Conservation (phyloP, 2,329 filamentous ascomycete species). For the Xylariaceae sp. region DNA sequence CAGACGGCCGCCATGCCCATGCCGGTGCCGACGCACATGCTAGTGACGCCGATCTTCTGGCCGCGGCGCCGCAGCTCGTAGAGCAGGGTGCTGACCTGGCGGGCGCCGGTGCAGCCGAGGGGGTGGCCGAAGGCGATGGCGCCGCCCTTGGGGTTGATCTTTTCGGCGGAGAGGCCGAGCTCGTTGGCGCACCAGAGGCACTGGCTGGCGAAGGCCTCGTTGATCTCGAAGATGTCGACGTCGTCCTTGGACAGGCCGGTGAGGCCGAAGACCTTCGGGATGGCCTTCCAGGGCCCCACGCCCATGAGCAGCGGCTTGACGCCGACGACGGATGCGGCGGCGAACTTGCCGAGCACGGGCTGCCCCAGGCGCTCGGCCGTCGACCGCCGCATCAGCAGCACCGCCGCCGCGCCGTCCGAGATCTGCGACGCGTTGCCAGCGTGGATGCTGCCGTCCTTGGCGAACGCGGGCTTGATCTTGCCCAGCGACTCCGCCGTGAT, state of each 20-base stretch:
- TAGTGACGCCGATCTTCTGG: conserved; percentile 86
- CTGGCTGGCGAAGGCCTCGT: conserved; percentile 96
- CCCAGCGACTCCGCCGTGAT: conserved; percentile 86
- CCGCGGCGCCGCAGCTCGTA: conserved; percentile 85
- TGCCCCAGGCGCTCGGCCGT: conserved; percentile 88
- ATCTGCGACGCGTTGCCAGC: conserved; percentile 96
- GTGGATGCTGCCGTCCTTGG: conserved; percentile 91
- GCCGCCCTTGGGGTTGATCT: conserved; percentile 97
- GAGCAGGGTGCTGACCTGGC: conserved; percentile 89
- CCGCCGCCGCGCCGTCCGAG: conserved; percentile 92
- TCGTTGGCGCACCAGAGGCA: conserved; percentile 92
- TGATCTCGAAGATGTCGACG: conserved; percentile 98
- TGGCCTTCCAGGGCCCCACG: conserved; percentile 91
- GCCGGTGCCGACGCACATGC: conserved; percentile 95
- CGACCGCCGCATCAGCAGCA: conserved; percentile 92
- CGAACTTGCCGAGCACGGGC: conserved; percentile 89
- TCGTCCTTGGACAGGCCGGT: conserved; percentile 85
- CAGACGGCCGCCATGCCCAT: conserved; percentile 98
- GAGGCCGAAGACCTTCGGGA: conserved; percentile 87
- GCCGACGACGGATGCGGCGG: conserved; percentile 81
- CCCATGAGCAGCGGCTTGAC: conserved; percentile 96
- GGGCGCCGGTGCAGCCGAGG: conserved; percentile 88
- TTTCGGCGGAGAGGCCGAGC: conserved; percentile 77
- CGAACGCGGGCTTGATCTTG: conserved; percentile 90
- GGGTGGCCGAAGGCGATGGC: conserved; percentile 97